A percentile compares a stretch with the other conserved stretches of the same genome.
These are phyloP conservation scores for Paspalum vaginatum DNA, from an alignment of 176 grass and related monocot genomes.

Conservation along the genomic window DNA sequence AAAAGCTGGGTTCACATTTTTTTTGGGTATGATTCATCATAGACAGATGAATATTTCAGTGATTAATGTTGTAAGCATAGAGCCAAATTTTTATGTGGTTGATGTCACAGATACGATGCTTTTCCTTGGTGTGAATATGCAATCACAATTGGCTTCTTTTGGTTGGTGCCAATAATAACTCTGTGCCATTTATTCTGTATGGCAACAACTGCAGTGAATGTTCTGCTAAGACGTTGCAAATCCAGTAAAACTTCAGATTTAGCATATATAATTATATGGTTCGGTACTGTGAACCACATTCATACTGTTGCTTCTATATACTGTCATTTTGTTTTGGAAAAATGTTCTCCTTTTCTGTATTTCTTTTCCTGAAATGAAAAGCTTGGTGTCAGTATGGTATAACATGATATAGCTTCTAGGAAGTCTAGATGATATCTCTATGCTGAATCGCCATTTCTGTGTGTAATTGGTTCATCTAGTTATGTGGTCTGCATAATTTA, in stretches of 20 bases:
- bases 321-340: not conserved
- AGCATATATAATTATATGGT: not conserved
- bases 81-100: not conserved
- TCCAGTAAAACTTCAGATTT: not conserved
- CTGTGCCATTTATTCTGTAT: conserved; percentile 12
- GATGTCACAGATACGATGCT: conserved; percentile 7
- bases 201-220: conserved; percentile 14
- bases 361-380: conserved; percentile 1
- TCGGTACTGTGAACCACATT: conserved; percentile 3
- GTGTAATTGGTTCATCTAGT: conserved; percentile 5
- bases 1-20: not conserved
- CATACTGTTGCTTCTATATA: not conserved
- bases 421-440: not conserved
- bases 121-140: conserved; percentile 17
- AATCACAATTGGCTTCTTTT: not conserved
- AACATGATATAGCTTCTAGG: conserved; percentile 4
- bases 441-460: not conserved
- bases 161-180: conserved; percentile 7
- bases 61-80: conserved; percentile 2
- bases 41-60: conserved; percentile 18
- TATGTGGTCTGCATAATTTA: conserved; percentile 3
- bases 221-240: conserved; percentile 7
- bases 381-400: not conserved
- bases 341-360: not conserved
- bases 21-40: no score